Base-by-base conservation (phyloP, 2,329 filamentous ascomycete genomes). In the Venturia asperata region DNA sequence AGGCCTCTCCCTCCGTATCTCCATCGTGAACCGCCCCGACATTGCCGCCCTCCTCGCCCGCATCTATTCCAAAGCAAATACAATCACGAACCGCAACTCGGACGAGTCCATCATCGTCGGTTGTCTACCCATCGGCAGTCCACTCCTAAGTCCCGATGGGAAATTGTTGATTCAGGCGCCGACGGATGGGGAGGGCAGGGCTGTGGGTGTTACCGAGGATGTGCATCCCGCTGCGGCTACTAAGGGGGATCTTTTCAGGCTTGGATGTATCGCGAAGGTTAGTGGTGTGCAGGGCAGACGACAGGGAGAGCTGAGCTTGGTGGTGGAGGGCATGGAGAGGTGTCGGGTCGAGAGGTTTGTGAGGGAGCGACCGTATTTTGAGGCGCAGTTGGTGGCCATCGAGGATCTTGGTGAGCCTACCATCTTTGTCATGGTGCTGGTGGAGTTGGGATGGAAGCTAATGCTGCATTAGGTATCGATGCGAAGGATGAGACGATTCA, bases 41-140 rank as follows among this genome's bases (percentile, higher is more conserved):
- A 88, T 97, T 69, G 88, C 91, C 64, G 90, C 93, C 62, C 85
- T 97, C 56, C 86, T 99, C 66, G 90, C 92, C 24, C 87, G 88
- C 70, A 85, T 96, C 67, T 93, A 96, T 77, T 89, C 87, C 70
- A 87, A 87, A 37, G 82, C 89, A 42, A 84, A 85, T 49, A 77
- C 80, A 30, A 30, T 52, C 19, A 55, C 39, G 7, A 34, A 19
- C 6, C 84, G 80, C 2, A 81, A 87, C 69, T 84, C 80, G 1
- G 81, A 87, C 69, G 84, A 86, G 37, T 82, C 86, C 69, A 86
- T 96, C 70, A 87, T 90, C 10, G 87, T 97, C 69, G 91, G 89
- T 64, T 97, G 93, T 75, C 87, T 97, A 64, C 94, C 94, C 24
- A 81, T 97, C 67, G 87, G 82, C 68, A 94, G 91, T 62, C 87